These are phyloP conservation scores for Calonectria crousiana DNA, from an alignment of 2,329 filamentous ascomycete genomes.

Conservation along the genomic window DNA sequence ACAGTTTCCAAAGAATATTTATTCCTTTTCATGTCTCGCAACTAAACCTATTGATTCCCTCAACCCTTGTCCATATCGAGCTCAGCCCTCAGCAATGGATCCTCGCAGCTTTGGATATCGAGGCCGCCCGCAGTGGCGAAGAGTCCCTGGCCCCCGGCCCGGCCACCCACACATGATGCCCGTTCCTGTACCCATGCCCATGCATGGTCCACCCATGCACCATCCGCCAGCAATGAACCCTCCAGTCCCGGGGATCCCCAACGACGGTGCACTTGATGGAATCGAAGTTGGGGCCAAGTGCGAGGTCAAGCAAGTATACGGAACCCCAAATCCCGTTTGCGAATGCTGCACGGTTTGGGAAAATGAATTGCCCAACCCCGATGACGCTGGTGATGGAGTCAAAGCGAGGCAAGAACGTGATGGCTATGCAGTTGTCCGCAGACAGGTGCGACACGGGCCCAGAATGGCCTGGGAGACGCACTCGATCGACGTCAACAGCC, in stretches of 20 bases:
- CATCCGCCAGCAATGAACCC: background rate
- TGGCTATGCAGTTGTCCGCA: background rate
- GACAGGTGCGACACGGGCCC: background rate
- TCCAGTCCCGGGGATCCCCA: background rate
- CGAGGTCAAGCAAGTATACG: background rate
- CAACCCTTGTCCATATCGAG: background rate
- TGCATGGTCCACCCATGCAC: background rate
- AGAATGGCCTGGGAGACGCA: background rate
- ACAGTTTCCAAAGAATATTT: background rate
- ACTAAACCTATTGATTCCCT: background rate
- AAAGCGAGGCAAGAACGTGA: background rate
- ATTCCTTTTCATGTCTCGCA: background rate
- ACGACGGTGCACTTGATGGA: background rate
- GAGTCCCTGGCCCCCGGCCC: background rate
- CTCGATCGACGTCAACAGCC: constrained; percentile 18
- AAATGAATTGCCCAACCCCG: background rate
- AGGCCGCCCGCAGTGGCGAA: background rate
- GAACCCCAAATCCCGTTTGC: background rate
- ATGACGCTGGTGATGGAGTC: background rate
- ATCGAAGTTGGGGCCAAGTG: background rate
- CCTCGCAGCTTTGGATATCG: background rate
- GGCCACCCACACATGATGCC: background rate
- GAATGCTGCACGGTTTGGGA: background rate
- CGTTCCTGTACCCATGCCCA: background rate
- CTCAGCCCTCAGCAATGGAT: background rate